These are phyloP conservation scores for Ustilago lituana DNA, from an alignment of 1,284 basidiomycete genomes.

Conservation along the genomic window DNA sequence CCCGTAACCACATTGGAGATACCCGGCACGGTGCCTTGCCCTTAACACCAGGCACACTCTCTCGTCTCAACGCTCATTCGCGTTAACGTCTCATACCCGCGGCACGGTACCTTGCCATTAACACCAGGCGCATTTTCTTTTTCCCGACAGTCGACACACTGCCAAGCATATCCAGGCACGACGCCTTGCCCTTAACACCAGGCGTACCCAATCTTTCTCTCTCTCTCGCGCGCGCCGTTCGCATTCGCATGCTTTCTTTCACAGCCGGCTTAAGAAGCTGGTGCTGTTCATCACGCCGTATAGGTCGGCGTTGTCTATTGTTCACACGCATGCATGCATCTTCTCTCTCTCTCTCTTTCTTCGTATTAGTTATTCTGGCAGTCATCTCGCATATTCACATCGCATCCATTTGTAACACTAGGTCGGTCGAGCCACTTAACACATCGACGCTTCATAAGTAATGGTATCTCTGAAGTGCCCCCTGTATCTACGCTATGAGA, in stretches of 20 bases:
- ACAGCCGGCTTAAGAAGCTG: no score
- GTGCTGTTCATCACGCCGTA: background rate
- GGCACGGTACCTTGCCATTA: slow-evolving; percentile 48
- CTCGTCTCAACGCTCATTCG: background rate
- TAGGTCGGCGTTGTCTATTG: background rate
- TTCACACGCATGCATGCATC: slow-evolving; percentile 38
- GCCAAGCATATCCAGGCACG: slow-evolving; percentile 34
- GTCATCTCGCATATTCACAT: slow-evolving; percentile 8
- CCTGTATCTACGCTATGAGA: background rate
- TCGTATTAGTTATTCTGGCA: slow-evolving; percentile 21
- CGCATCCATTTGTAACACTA: slow-evolving; percentile 27
- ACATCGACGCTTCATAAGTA: slow-evolving; percentile 36
- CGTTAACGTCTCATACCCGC: slow-evolving; percentile 8
- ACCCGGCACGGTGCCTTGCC: slow-evolving; percentile 47
- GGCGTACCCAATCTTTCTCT: slow-evolving; percentile 9
- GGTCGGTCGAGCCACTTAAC: slow-evolving; percentile 56
- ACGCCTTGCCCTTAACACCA: slow-evolving; percentile 46
- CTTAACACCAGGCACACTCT: slow-evolving; percentile 37
- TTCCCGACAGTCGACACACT: slow-evolving; percentile 3
- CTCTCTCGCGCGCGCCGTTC: slow-evolving; percentile 2
- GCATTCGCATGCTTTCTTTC: slow-evolving; percentile 4
- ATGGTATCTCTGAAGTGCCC: slow-evolving; percentile 32
- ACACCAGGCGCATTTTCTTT: slow-evolving; percentile 26
- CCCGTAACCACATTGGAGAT: slow-evolving; percentile 7
- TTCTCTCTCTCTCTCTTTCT: slow-evolving; percentile 7